Evolutionary conservation across 2,329 filamentous ascomycete species (phyloP).

Genomic region (Xylaria sp.): DNA sequence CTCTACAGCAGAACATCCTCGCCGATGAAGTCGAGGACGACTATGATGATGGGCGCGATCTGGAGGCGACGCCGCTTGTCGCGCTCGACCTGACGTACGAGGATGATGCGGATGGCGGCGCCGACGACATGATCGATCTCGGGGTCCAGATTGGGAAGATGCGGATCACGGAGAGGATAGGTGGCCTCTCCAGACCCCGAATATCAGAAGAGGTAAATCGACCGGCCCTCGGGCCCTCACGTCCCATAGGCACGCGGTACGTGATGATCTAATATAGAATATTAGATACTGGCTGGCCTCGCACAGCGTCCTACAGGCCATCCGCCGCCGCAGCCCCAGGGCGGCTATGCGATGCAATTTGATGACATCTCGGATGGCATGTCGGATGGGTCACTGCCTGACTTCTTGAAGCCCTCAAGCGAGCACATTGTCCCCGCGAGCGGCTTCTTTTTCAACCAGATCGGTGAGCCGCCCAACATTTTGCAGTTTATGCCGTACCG

Average conservation of each 20-base stretch:
- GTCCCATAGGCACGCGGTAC: conserved; percentile 10
- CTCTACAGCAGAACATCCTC: conserved; percentile 54
- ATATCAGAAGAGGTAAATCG: conserved; percentile 73
- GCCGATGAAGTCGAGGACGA: conserved; percentile 66
- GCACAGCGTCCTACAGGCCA: conserved; percentile 41
- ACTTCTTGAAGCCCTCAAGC: conserved; percentile 71
- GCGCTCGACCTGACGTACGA: conserved; percentile 76
- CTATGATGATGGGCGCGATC: conserved; percentile 67
- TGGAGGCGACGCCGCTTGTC: conserved; percentile 72
- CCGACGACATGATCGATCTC: conserved; percentile 75
- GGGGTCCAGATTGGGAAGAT: conserved; percentile 78
- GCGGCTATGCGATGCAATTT: conserved; percentile 41
- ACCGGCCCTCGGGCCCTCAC: conserved; percentile 10
- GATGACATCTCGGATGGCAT: conserved; percentile 44
- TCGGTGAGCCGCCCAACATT: conserved; percentile 61
- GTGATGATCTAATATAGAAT: conserved; percentile 22
- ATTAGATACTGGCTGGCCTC: conserved; percentile 53
- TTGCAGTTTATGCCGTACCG: conserved; percentile 71
- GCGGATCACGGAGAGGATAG: conserved; percentile 78
- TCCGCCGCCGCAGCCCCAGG: conserved; percentile 32
- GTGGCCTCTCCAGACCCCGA: conserved; percentile 76
- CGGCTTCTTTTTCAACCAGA: conserved; percentile 72
- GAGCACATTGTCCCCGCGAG: conserved; percentile 76
- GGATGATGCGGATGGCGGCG: conserved; percentile 63
- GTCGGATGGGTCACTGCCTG: conserved; percentile 52